These are phyloP conservation scores for Candida nonsorbophila DNA, from an alignment of 805 yeast genomes.

Conservation along the genomic window DNA sequence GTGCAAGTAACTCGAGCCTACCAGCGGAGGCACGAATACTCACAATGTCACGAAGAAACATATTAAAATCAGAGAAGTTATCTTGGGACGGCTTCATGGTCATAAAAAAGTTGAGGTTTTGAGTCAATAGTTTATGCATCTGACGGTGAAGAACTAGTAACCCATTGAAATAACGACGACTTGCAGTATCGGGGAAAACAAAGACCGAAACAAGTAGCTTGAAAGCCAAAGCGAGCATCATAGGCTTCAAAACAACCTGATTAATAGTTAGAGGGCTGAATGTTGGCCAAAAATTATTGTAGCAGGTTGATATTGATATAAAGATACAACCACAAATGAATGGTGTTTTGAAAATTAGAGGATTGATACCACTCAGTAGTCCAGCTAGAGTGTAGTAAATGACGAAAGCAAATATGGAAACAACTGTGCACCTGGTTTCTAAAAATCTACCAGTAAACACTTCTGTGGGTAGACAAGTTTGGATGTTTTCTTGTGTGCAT, in stretches of 20 bases:
- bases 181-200: constrained; percentile 25
- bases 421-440: constrained; percentile 16
- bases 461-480: constrained; percentile 13
- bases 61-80: constrained; percentile 16
- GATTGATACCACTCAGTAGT: constrained; percentile 11
- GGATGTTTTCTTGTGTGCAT: constrained; percentile 16
- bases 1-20: constrained; percentile 15
- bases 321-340: constrained; percentile 19
- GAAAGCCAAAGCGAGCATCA: constrained; percentile 18
- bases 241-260: constrained; percentile 15
- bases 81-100: constrained; percentile 22
- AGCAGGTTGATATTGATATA: constrained; percentile 17
- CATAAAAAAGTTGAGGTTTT: constrained; percentile 16
- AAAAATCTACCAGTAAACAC: constrained; percentile 23
- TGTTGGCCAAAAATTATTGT: constrained; percentile 19
- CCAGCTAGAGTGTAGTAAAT: constrained; percentile 19
- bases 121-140: constrained; percentile 10
- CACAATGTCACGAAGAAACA: constrained; percentile 13
- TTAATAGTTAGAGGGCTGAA: constrained; percentile 18
- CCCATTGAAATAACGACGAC: constrained; percentile 14
- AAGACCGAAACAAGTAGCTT: constrained; percentile 13
- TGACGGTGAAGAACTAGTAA: constrained; percentile 9
- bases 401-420: constrained; percentile 17
- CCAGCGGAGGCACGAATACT: constrained; percentile 12
- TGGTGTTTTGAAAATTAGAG: constrained; percentile 11